Evolutionary conservation across 2,329 filamentous ascomycete genomes (phyloP), one percentile per base, ranked within the genome.

Genomic region (Cladophialophora immunda): DNA sequence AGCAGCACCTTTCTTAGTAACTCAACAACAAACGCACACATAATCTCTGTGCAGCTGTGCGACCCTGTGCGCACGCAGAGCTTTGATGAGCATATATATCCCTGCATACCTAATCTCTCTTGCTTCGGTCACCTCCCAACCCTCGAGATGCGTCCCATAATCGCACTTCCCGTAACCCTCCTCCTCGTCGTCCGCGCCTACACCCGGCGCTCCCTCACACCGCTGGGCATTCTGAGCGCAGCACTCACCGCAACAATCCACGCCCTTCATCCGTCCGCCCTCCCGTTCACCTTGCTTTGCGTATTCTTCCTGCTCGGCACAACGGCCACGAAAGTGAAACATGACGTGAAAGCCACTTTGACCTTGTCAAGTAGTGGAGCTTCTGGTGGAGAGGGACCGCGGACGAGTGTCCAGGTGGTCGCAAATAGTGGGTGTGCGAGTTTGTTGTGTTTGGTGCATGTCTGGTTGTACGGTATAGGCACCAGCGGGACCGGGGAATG

Each of bases 261-360:
- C 78, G 93, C 93, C 17, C 81, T 94, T n/a, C 94, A 98, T 78
- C 94, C 94, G 3, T 97, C 93, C 90, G 92, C 92, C 67, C 83
- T 94, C n/a, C 94, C 93, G n/a, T 96, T 97, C 80, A 86, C 86
- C 30, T 84, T 97, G 11, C 84, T 98, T 1, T 86, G 87, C 58
- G 86, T 93, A 38, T 98, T 98, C 82, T 98, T 97, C 79, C 81
- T 97, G 2, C 88, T 91, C 4, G 95, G 93, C 1, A 97, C 91
- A 1, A 84, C 89, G 59, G 93, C 90, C 0, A 97, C 94, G 0
- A 94, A 94, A 82, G 92, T 93, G 62, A 97, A 98, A 79, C 90
- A 97, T 76, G 86, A 92, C 71, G 83, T 93, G 74, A 99, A 99
- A 81, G 87, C 91, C 1, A 87, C 84, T 45, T 82, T 98, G 72